phyloP scores from a whole-genome alignment of 768 basidiomycete species.

The Psilocybe azurescens region DNA sequence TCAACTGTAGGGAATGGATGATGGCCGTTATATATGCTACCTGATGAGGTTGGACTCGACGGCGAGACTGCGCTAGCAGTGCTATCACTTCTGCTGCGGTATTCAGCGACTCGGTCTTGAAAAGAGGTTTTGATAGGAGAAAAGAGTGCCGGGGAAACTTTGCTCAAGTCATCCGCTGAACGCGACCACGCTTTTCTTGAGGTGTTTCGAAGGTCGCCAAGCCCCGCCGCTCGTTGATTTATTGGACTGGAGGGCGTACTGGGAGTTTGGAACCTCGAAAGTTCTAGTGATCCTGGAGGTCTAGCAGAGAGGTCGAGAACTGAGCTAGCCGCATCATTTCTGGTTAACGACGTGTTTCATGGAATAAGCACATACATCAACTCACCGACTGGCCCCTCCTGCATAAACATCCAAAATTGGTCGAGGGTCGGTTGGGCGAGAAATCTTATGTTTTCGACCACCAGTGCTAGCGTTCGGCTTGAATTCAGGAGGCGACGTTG shows the following conservation, averaged over 20 bases:
- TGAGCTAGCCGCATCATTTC: constrained; percentile 47
- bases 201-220: constrained; percentile 72
- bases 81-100: constrained; percentile 65
- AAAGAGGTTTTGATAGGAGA: constrained; percentile 53
- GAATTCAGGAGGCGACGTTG: constrained; percentile 43
- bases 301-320: constrained; percentile 65
- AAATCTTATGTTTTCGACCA: constrained; percentile 73
- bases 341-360: constrained; percentile 1
- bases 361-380: constrained; percentile 12
- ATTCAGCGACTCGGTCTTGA: constrained; percentile 68
- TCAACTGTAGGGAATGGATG: constrained; percentile 50
- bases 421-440: constrained; percentile 81
- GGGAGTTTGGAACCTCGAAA: constrained; percentile 39
- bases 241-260: constrained; percentile 46
- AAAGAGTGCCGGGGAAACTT: constrained; percentile 42
- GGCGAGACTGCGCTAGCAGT: constrained; percentile 50
- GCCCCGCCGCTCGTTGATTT: constrained; percentile 31
- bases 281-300: constrained; percentile 49
- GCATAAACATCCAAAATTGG: constrained; percentile 70
- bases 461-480: constrained; percentile 47
- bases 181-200: constrained; percentile 80
- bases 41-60: constrained; percentile 38
- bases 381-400: constrained; percentile 59
- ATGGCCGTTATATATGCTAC: constrained; percentile 34
- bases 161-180: constrained; percentile 80